Conservation (phyloP, 1,284 basidiomycete genomes). For the Ceratobasidium sp. region DNA sequence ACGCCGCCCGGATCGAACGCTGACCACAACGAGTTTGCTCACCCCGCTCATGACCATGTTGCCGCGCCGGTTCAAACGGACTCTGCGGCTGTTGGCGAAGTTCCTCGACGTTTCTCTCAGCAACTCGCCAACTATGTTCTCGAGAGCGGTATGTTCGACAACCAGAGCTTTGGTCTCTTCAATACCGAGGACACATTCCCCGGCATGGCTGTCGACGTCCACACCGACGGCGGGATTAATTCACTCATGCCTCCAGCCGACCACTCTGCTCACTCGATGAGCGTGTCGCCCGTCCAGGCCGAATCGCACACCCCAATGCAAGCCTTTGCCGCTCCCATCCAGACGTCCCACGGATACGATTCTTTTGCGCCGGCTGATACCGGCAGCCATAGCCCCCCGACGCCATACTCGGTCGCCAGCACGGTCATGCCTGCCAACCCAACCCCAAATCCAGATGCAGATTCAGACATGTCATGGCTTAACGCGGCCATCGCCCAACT, state of each 20-base stretch:
- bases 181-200: conserved; percentile 30
- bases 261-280: conserved; percentile 13
- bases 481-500: conserved; percentile 37
- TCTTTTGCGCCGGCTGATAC: conserved; percentile 3
- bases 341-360: conserved; percentile 15
- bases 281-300: conserved; percentile 20
- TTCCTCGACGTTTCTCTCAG: conserved; percentile 29
- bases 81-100: conserved; percentile 10
- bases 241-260: conserved; percentile 1
- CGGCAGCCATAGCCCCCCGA: neutral
- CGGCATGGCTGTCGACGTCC: conserved; percentile 24
- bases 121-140: conserved; percentile 31
- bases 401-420: conserved; percentile 31
- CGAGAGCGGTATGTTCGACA: conserved; percentile 40
- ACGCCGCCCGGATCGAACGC: conserved; percentile 11
- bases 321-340: conserved; percentile 19
- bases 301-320: conserved; percentile 29
- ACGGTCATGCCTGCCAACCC: conserved; percentile 13
- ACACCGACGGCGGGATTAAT: conserved; percentile 14
- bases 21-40: conserved; percentile 27
- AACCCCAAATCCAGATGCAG: conserved; percentile 1
- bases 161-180: conserved; percentile 24
- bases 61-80: neutral
- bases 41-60: conserved; percentile 4
- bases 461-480: conserved; percentile 41